phyloP scores from a whole-genome alignment of 805 yeast species.

The Metschnikowia corniflorae region DNA sequence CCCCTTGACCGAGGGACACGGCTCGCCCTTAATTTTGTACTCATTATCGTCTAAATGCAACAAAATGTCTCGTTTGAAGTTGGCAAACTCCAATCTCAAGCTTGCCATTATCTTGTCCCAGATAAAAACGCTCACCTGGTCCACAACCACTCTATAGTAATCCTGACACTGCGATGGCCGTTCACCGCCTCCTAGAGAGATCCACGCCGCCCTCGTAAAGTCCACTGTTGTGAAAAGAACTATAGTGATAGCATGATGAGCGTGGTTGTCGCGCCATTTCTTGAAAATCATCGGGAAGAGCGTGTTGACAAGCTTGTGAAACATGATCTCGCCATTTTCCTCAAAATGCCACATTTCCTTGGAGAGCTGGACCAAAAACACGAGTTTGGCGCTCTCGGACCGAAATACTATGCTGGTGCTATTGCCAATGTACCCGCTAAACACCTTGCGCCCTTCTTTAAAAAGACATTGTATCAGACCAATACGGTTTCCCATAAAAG shows the following conservation, averaged over 20 bases:
- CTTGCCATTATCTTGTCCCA: constrained; percentile 94
- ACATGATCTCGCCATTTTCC: constrained; percentile 91
- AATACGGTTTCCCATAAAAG: constrained; percentile 59
- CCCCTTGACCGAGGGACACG: constrained; percentile 86
- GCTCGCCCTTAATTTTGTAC: constrained; percentile 44
- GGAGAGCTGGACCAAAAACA: constrained; percentile 83
- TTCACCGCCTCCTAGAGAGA: constrained; percentile 66
- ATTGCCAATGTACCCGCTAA: constrained; percentile 73
- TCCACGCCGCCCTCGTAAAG: constrained; percentile 48
- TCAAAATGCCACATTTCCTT: constrained; percentile 98
- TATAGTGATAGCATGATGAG: constrained; percentile 89
- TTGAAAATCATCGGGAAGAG: constrained; percentile 85
- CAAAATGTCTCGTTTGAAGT: constrained; percentile 71
- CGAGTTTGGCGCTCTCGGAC: constrained; percentile 83
- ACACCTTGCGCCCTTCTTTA: constrained; percentile 61
- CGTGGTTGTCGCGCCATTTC: constrained; percentile 80
- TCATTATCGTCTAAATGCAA: constrained; percentile 36
- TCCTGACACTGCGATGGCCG: constrained; percentile 65
- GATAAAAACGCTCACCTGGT: constrained; percentile 80
- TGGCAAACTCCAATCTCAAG: constrained; percentile 77
- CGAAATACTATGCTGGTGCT: constrained; percentile 80
- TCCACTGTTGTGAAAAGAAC: constrained; percentile 84
- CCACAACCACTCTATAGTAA: constrained; percentile 90
- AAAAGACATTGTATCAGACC: constrained; percentile 62
- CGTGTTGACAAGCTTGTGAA: constrained; percentile 89